Conservation (phyloP, 371 early-diverging fungal genomes). For the Batkoa obscura region DNA sequence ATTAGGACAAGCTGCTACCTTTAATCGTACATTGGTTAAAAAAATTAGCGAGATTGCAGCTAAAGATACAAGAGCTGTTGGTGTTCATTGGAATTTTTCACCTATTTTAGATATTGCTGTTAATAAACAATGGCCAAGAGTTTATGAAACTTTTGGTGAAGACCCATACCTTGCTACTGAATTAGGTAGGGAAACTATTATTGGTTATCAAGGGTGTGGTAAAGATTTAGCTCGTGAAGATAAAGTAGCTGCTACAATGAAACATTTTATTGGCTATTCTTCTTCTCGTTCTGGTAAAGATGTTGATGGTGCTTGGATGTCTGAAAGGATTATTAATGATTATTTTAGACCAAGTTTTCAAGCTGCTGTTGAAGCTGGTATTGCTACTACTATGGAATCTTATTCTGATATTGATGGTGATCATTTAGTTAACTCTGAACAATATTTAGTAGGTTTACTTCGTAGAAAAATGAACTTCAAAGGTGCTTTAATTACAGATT, state of each 20-base stretch:
- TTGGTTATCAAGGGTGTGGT: constrained; percentile 44
- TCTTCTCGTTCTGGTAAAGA: constrained; percentile 31
- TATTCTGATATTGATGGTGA: constrained; percentile 43
- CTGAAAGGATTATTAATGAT: constrained; percentile 31
- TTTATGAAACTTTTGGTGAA: constrained; percentile 33
- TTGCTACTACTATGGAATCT: constrained; percentile 43
- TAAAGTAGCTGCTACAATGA: constrained; percentile 22
- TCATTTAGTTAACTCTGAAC: constrained; percentile 27
- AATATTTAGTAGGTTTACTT: constrained; percentile 28
- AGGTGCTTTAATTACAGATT: constrained; percentile 44
- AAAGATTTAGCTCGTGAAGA: constrained; percentile 18
- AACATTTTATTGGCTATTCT: constrained; percentile 26
- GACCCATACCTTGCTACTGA: constrained; percentile 28
- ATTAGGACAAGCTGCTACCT: constrained; percentile 23
- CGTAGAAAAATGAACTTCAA: constrained; percentile 32
- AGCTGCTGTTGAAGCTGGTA: constrained; percentile 36
- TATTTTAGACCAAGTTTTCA: constrained; percentile 39
- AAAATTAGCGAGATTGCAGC: constrained; percentile 21
- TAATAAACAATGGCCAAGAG: constrained; percentile 46
- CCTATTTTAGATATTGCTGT: constrained; percentile 39
- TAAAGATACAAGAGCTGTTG: constrained; percentile 28
- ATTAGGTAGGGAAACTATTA: constrained; percentile 27
- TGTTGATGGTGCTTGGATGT: constrained; percentile 32
- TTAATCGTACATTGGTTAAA: constrained; percentile 18
- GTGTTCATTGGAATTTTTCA: constrained; percentile 37